A percentile compares a stretch with the other conserved stretches of the same genome.
These are phyloP conservation scores for Themeda triandra DNA, from an alignment of 176 grass and related monocot genomes.

Conservation along the genomic window DNA sequence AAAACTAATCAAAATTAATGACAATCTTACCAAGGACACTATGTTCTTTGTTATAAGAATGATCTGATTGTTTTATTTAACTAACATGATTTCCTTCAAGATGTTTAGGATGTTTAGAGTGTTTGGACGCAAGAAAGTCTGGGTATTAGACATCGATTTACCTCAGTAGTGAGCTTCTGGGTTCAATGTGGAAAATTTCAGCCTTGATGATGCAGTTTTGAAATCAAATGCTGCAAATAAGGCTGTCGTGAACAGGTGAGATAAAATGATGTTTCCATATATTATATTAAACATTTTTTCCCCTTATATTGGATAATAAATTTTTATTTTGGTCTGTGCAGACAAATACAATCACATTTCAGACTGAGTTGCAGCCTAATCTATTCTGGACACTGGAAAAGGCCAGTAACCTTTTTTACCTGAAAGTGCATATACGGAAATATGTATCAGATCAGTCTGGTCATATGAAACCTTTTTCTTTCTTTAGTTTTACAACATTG, in stretches of 20 bases:
- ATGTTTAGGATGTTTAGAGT: constrained; percentile 74
- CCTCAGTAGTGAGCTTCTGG: constrained; percentile 76
- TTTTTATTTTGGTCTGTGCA: constrained; percentile 33
- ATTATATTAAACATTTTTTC: constrained; percentile 1
- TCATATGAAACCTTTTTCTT: too few relatives aligned
- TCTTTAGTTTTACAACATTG: too few relatives aligned
- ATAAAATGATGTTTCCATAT: background rate
- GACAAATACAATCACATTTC: constrained; percentile 50
- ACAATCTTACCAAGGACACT: background rate
- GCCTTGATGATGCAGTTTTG: constrained; percentile 35
- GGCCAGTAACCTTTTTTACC: constrained; percentile 25
- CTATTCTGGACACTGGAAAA: constrained; percentile 75
- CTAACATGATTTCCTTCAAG: background rate
- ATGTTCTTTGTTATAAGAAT: background rate
- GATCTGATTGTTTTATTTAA: background rate
- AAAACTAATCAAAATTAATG: background rate
- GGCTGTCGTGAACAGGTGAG: constrained; percentile 64
- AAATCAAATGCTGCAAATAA: constrained; percentile 50
- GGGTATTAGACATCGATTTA: constrained; percentile 90
- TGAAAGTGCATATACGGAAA: background rate
- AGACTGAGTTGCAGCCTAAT: constrained; percentile 68
- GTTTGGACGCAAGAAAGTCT: constrained; percentile 82
- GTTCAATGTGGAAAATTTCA: constrained; percentile 48
- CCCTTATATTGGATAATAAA: background rate
- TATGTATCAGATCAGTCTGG: background rate